phyloP scores from a whole-genome alignment of 192 early-diverging fungal genomes.

The Coemansia brasiliensis region DNA sequence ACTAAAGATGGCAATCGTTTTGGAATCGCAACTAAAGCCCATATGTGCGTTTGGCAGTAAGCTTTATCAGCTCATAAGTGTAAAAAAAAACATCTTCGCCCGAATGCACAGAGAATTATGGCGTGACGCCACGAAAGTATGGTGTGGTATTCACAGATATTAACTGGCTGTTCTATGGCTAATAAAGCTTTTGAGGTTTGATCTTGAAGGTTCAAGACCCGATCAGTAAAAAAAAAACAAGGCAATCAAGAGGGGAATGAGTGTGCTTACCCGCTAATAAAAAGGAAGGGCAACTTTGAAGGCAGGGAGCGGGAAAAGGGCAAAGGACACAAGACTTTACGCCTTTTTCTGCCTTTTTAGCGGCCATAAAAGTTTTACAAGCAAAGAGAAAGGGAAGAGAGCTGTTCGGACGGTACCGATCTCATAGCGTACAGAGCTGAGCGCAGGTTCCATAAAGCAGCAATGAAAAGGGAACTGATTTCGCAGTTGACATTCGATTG shows the following conservation, averaged over 20 bases:
- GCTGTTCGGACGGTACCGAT: too few relatives aligned
- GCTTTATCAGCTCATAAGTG: background rate
- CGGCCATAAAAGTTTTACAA: too few relatives aligned
- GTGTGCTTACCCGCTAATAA: too few relatives aligned
- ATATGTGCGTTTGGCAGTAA: background rate
- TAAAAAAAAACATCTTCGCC: background rate
- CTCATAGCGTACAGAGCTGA: background rate
- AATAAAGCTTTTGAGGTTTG: background rate
- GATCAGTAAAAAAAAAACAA: background rate
- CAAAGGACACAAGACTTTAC: too few relatives aligned
- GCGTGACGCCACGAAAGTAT: conserved; percentile 25
- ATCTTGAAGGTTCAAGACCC: background rate
- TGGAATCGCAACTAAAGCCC: background rate
- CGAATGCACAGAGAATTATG: conserved; percentile 2
- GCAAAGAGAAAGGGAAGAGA: too few relatives aligned
- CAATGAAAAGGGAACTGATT: conserved; percentile 5
- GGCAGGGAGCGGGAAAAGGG: too few relatives aligned
- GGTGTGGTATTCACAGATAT: too few relatives aligned
- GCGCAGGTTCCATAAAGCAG: background rate
- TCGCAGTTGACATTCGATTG: conserved; percentile 10
- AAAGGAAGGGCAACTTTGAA: too few relatives aligned
- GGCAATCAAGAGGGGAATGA: too few relatives aligned
- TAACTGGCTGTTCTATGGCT: too few relatives aligned
- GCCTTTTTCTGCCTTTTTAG: too few relatives aligned
- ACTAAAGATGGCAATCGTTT: background rate